Conservation (phyloP, 305 asterid species). For the Rubia peregrina region DNA sequence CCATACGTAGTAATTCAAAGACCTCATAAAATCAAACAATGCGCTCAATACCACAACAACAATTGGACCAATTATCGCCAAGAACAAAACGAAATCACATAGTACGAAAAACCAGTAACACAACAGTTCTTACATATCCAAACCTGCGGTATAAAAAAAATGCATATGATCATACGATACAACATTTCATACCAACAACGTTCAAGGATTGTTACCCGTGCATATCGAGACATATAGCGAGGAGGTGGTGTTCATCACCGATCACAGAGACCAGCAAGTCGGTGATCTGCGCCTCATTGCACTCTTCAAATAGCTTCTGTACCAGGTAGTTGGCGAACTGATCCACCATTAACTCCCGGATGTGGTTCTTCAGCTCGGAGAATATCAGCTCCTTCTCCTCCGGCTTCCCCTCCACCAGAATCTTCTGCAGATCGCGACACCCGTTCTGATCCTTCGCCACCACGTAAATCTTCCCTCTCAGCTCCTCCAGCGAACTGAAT, state of each 20-base stretch:
- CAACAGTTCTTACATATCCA: too few relatives aligned
- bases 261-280: constrained; percentile 25
- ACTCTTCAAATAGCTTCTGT: constrained; percentile 32
- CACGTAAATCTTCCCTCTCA: constrained; percentile 32
- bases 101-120: too few relatives aligned
- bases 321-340: constrained; percentile 42
- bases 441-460: constrained; percentile 45
- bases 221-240: constrained; percentile 31
- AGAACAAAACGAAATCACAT: too few relatives aligned
- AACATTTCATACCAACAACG: too few relatives aligned
- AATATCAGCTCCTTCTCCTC: constrained; percentile 40
- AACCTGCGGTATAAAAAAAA: too few relatives aligned
- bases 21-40: too few relatives aligned
- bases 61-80: too few relatives aligned
- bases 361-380: constrained; percentile 35
- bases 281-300: constrained; percentile 30
- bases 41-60: too few relatives aligned
- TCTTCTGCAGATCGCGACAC: constrained; percentile 40
- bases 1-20: too few relatives aligned
- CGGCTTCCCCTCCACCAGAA: constrained; percentile 33
- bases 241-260: constrained; percentile 19
- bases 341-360: constrained; percentile 44
- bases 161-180: too few relatives aligned
- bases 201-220: constrained; percentile 33
- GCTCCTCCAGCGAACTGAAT: constrained; percentile 23